Percentiles rank a stretch among this genome's conserved stretches.
Conservation (phyloP, 805 yeast species). For the Metschnikowia proteae region DNA sequence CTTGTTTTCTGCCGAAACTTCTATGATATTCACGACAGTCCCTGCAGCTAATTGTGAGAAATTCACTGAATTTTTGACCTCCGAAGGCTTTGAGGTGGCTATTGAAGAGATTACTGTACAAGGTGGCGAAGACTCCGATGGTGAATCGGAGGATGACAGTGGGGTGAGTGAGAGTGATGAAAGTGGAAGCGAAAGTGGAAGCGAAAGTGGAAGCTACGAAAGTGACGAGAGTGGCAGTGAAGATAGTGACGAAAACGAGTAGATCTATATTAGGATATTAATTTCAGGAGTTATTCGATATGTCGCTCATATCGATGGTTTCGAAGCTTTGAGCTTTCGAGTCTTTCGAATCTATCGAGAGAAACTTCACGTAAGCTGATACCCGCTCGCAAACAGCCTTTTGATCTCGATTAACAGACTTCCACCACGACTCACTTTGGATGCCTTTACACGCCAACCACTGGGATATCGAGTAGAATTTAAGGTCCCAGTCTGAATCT, state of each 20-base stretch:
- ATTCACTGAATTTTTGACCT: constrained; percentile 44
- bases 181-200: neutral
- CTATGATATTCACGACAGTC: constrained; percentile 66
- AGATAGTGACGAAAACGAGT: constrained; percentile 8
- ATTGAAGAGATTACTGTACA: constrained; percentile 47
- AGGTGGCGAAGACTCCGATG: constrained; percentile 12
- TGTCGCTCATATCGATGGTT: constrained; percentile 5
- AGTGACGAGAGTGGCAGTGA: constrained; percentile 10
- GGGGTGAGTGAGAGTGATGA: constrained; percentile 7
- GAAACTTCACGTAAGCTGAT: constrained; percentile 21
- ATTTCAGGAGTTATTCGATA: neutral
- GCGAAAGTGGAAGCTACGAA: neutral
- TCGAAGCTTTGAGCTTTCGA: constrained; percentile 4
- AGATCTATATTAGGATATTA: neutral
- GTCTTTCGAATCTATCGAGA: constrained; percentile 18
- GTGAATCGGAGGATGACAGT: constrained; percentile 6
- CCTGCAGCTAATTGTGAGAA: constrained; percentile 60
- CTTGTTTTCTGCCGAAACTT: constrained; percentile 53
- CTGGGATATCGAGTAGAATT: constrained; percentile 21
- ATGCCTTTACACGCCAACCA: constrained; percentile 26
- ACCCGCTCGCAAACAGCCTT: constrained; percentile 21
- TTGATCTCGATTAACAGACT: constrained; percentile 14
- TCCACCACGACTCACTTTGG: constrained; percentile 20
- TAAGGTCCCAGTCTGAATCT: constrained; percentile 24
- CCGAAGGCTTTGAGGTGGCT: constrained; percentile 56